These are phyloP conservation scores for Aphanoascus verrucosus DNA, from an alignment of 2,329 filamentous ascomycete species.

Conservation along the genomic window DNA sequence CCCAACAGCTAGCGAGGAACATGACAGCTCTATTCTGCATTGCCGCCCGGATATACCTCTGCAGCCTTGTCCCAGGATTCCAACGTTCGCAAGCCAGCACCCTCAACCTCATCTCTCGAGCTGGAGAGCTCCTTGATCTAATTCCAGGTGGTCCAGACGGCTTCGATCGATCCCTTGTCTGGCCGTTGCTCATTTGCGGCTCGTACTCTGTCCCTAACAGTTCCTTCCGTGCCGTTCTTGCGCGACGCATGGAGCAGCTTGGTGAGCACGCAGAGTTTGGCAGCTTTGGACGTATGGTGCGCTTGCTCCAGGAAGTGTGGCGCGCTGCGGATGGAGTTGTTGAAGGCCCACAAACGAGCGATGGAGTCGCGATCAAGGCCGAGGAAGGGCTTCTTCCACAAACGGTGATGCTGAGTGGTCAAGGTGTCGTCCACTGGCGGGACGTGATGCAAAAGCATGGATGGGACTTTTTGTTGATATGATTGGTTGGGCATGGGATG, in stretches of 20 bases:
- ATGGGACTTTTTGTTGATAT: conserved; percentile 88
- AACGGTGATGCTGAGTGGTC: not conserved
- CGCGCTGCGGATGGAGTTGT: conserved; percentile 51
- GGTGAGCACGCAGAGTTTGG: conserved; percentile 70
- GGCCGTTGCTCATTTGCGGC: conserved; percentile 84
- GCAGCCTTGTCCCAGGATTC: conserved; percentile 84
- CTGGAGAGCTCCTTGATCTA: conserved; percentile 64
- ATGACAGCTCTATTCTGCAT: conserved; percentile 85
- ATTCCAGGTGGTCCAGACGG: conserved; percentile 73
- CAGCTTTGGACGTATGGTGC: conserved; percentile 72
- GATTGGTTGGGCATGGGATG: conserved; percentile 18
- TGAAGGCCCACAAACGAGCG: not conserved
- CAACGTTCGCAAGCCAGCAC: conserved; percentile 63
- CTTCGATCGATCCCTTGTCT: conserved; percentile 82
- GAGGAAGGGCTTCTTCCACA: not conserved
- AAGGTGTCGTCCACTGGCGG: conserved; percentile 62
- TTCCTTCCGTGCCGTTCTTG: conserved; percentile 65
- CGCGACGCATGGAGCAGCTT: conserved; percentile 61
- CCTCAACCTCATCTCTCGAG: conserved; percentile 64
- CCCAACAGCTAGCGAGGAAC: conserved; percentile 74
- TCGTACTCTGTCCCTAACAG: conserved; percentile 63
- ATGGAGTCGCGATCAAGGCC: not conserved
- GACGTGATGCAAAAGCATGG: conserved; percentile 81
- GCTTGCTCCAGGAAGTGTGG: conserved; percentile 77
- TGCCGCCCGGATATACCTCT: conserved; percentile 91